Evolutionary conservation across 495 filamentous ascomycete genomes (phyloP).

Genomic region (Rostrohypoxylon terebratum): DNA sequence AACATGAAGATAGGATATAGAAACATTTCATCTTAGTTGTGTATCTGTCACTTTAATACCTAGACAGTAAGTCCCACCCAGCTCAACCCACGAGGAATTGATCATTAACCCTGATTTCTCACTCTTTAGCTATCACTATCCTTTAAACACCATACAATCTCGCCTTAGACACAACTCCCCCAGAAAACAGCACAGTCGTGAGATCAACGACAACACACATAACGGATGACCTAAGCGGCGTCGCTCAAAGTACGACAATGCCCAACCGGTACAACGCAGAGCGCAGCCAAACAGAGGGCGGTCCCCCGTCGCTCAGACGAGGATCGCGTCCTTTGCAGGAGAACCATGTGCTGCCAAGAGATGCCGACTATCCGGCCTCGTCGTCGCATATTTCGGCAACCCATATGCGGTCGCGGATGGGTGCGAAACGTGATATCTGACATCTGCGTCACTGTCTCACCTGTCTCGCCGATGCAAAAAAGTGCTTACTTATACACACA

Average conservation of each 20-base stretch:
- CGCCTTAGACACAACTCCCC: background rate
- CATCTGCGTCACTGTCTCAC: slow-evolving; percentile 12
- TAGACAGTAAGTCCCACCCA: background rate
- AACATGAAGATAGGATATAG: background rate
- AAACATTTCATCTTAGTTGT: background rate
- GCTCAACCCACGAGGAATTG: background rate
- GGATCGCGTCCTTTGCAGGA: background rate
- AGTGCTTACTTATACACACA: background rate
- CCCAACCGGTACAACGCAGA: background rate
- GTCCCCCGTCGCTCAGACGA: background rate
- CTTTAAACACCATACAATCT: background rate
- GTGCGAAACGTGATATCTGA: slow-evolving; percentile 33
- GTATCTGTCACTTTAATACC: background rate
- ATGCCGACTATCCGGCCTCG: slow-evolving; percentile 36
- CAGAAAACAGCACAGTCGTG: background rate
- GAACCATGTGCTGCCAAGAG: slow-evolving; percentile 12
- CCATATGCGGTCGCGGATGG: slow-evolving; percentile 15
- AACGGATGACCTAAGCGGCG: background rate
- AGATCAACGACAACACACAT: background rate
- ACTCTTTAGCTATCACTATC: background rate
- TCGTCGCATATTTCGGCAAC: slow-evolving; percentile 39
- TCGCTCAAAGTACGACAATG: background rate
- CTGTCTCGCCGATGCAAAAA: background rate
- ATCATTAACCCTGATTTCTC: background rate
- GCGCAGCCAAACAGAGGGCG: background rate